These are phyloP conservation scores for Aspergillus nanangensis DNA, from an alignment of 495 filamentous ascomycete genomes.

Conservation along the genomic window DNA sequence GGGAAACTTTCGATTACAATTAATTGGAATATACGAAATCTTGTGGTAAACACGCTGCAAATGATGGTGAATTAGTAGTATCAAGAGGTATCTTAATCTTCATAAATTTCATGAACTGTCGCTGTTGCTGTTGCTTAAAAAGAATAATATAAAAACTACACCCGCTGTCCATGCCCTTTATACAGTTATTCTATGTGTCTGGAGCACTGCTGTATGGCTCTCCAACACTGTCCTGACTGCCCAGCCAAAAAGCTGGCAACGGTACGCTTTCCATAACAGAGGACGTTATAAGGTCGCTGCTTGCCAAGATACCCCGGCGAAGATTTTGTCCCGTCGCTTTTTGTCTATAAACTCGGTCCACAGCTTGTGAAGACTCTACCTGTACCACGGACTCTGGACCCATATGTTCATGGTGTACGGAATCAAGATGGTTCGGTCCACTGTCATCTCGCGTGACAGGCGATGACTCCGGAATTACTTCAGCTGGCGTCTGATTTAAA, in stretches of 20 bases:
- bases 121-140: neutral
- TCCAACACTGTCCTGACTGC: constrained; percentile 42
- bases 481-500: constrained; percentile 19
- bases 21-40: too few species aligned
- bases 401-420: constrained; percentile 18
- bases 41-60: too few species aligned
- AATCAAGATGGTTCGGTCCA: constrained; percentile 8
- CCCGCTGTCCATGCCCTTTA: neutral
- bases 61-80: too few species aligned
- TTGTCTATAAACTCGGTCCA: constrained; percentile 22
- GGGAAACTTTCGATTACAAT: too few species aligned
- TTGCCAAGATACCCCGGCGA: constrained; percentile 21
- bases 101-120: too few species aligned
- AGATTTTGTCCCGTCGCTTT: constrained; percentile 6
- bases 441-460: constrained; percentile 17
- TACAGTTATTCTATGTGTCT: constrained; percentile 6
- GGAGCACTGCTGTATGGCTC: constrained; percentile 35
- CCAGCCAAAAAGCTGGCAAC: constrained; percentile 34
- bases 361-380: constrained; percentile 43
- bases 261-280: constrained; percentile 47
- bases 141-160: neutral
- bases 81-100: too few species aligned
- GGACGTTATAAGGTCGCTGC: constrained; percentile 39
- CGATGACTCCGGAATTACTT: constrained; percentile 42
- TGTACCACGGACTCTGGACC: constrained; percentile 30